phyloP scores from a whole-genome alignment of 2,329 filamentous ascomycete genomes.

The Colletotrichum viniferum region DNA sequence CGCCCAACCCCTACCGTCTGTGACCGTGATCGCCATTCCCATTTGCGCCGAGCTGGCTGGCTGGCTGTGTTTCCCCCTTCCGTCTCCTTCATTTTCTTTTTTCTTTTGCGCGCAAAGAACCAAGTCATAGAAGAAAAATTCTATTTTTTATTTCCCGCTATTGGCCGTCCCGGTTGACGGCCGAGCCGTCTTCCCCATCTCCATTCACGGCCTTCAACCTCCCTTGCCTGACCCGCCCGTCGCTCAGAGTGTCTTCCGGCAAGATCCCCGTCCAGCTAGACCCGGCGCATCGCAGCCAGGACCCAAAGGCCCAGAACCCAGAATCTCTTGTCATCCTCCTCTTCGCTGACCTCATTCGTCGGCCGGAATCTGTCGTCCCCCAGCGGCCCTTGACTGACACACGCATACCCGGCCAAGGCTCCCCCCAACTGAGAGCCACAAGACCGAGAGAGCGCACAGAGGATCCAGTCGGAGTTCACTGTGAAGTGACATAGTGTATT shows the following conservation, averaged over 20 bases:
- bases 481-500: too few species aligned
- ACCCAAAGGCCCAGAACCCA: slow-evolving; percentile 9
- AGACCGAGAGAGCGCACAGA: slow-evolving; percentile 10
- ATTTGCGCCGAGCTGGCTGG: background rate
- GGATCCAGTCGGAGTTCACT: slow-evolving; percentile 14
- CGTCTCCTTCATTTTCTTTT: background rate
- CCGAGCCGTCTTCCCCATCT: background rate
- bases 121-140: background rate
- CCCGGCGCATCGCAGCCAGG: slow-evolving; percentile 8
- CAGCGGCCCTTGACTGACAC: slow-evolving; percentile 13
- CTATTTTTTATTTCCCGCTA: background rate
- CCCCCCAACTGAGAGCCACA: slow-evolving; percentile 1
- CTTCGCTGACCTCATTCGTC: slow-evolving; percentile 17
- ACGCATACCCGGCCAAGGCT: slow-evolving; percentile 13
- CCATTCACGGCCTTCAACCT: background rate
- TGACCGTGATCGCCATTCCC: slow-evolving; percentile 17
- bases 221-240: slow-evolving; percentile 9
- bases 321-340: slow-evolving; percentile 3
- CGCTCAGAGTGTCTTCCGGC: slow-evolving; percentile 13
- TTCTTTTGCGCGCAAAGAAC: background rate
- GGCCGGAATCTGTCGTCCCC: background rate
- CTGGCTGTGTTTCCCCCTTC: background rate
- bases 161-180: slow-evolving; percentile 5
- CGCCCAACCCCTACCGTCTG: slow-evolving; percentile 16
- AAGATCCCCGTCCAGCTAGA: slow-evolving; percentile 20